Evolutionary conservation across 2,329 filamentous ascomycete species (phyloP).

Genomic region (Aspergillus felis): DNA sequence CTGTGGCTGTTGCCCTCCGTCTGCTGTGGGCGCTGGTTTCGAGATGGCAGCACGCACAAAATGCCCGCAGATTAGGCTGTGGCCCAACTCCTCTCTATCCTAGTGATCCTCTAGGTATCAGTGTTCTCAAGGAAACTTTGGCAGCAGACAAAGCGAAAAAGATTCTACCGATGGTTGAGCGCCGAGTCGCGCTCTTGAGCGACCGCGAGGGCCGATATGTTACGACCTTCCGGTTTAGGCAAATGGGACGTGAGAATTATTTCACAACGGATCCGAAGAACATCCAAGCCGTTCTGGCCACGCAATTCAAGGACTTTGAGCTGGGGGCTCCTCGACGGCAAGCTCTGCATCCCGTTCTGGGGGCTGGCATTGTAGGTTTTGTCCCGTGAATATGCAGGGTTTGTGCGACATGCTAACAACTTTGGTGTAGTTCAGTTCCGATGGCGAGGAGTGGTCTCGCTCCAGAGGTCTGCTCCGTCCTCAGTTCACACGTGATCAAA

Average conservation of each 20-base stretch:
- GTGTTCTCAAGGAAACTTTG: conserved; percentile 19
- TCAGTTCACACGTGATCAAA: conserved; percentile 79
- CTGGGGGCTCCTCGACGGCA: conserved; percentile 73
- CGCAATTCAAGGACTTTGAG: conserved; percentile 78
- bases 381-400: not conserved
- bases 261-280: conserved; percentile 50
- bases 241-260: conserved; percentile 20
- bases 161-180: conserved; percentile 17
- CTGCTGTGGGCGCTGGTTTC: conserved; percentile 18
- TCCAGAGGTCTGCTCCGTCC: conserved; percentile 79
- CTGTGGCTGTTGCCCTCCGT: conserved; percentile 21
- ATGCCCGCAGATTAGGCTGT: conserved; percentile 24
- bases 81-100: conserved; percentile 22
- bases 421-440: conserved; percentile 56
- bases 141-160: conserved; percentile 22
- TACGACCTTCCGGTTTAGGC: conserved; percentile 21
- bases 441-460: conserved; percentile 72
- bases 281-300: conserved; percentile 79
- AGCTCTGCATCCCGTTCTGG: conserved; percentile 41
- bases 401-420: conserved; percentile 2
- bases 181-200: conserved; percentile 18
- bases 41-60: conserved; percentile 24
- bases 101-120: conserved; percentile 25
- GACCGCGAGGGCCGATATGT: conserved; percentile 23
- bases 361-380: conserved; percentile 44